These are phyloP conservation scores for Tuber umbilicatum DNA, from an alignment of 495 filamentous ascomycete species.

Conservation along the genomic window DNA sequence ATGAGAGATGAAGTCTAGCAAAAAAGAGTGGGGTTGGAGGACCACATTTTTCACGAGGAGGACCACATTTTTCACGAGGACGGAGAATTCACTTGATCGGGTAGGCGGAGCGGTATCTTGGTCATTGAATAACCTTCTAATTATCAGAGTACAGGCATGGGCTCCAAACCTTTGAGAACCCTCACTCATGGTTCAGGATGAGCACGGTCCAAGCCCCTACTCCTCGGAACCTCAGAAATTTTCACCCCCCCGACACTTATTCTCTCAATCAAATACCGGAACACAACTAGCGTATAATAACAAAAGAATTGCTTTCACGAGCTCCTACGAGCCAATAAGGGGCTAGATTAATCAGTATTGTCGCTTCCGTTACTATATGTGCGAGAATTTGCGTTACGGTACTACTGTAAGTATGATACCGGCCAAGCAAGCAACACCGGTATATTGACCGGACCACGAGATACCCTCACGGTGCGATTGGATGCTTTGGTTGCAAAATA, in stretches of 20 bases:
- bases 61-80: background rate
- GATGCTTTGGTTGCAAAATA: background rate
- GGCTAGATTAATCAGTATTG: background rate
- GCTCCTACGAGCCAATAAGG: background rate
- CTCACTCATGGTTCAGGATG: background rate
- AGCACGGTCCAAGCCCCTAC: background rate
- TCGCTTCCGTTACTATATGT: background rate
- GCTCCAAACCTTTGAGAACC: background rate
- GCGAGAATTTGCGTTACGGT: background rate
- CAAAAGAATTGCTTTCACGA: background rate
- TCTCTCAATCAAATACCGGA: background rate
- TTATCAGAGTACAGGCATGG: background rate
- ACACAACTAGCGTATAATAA: background rate
- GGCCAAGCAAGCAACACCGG: background rate
- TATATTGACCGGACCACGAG: background rate
- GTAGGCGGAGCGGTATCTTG: background rate
- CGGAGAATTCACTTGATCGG: background rate
- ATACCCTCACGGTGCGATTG: background rate
- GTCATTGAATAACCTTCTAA: background rate
- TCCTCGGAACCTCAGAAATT: background rate
- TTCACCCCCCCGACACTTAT: background rate
- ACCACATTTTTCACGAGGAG: background rate
- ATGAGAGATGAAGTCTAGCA: background rate
- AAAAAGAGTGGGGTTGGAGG: background rate
- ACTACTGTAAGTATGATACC: background rate